Percentiles rank a stretch among this genome's conserved stretches.
These are phyloP conservation scores for Mariannaea elegans DNA, from an alignment of 2,329 filamentous ascomycete genomes.

Conservation along the genomic window DNA sequence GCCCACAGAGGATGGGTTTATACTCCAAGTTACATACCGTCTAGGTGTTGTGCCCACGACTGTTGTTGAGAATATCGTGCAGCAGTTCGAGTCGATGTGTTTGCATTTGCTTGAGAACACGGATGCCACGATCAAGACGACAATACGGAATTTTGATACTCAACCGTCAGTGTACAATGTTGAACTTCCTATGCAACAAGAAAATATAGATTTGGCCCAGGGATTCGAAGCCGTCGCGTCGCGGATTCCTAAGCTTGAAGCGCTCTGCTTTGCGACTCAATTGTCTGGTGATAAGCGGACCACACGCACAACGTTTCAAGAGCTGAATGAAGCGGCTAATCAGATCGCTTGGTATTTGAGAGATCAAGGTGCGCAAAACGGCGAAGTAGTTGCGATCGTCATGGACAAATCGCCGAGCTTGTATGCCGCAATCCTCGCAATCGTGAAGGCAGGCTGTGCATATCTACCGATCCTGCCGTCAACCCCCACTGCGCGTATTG, in stretches of 20 bases:
- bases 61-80: constrained; percentile 65
- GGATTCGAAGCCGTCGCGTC: constrained; percentile 64
- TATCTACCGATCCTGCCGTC: constrained; percentile 82
- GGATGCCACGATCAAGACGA: constrained; percentile 21
- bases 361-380: constrained; percentile 54
- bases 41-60: constrained; percentile 57
- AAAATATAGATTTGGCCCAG: constrained; percentile 55
- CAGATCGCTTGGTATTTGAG: constrained; percentile 65
- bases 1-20: constrained; percentile 58
- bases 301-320: constrained; percentile 66
- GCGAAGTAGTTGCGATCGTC: constrained; percentile 74
- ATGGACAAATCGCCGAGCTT: constrained; percentile 80
- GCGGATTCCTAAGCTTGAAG: constrained; percentile 60
- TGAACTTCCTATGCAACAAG: constrained; percentile 43
- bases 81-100: constrained; percentile 67
- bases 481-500: constrained; percentile 70
- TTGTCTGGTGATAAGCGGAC: constrained; percentile 35
- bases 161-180: constrained; percentile 61
- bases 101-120: constrained; percentile 42
- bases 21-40: constrained; percentile 59
- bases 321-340: constrained; percentile 73
- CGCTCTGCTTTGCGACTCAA: constrained; percentile 69
- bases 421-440: constrained; percentile 78
- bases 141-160: constrained; percentile 36
- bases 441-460: constrained; percentile 77